These are phyloP conservation scores for Fusarium phyllophilum DNA, from an alignment of 2,329 filamentous ascomycete species.

Conservation along the genomic window DNA sequence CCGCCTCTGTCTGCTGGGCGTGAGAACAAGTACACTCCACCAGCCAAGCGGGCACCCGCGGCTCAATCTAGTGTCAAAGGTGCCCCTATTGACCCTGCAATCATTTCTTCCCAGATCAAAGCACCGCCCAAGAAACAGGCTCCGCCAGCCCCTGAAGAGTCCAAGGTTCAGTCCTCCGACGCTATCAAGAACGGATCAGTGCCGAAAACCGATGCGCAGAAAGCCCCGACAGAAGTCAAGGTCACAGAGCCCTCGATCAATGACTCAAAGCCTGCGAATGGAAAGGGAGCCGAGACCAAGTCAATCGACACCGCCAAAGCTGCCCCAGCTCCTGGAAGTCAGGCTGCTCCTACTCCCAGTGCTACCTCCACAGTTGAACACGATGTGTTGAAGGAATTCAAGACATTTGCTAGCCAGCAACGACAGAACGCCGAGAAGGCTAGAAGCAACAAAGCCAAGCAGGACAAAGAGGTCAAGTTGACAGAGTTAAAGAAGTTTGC, in stretches of 20 bases:
- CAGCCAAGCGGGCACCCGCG: conserved; percentile 83
- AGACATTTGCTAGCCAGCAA: conserved; percentile 69
- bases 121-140: conserved; percentile 53
- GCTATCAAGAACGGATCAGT: conserved; percentile 45
- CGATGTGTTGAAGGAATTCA: conserved; percentile 72
- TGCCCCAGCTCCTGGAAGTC: conserved; percentile 51
- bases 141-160: conserved; percentile 39
- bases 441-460: conserved; percentile 67
- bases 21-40: conserved; percentile 86
- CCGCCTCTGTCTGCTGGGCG: conserved; percentile 67
- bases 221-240: conserved; percentile 45
- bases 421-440: conserved; percentile 66
- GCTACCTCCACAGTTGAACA: conserved; percentile 70
- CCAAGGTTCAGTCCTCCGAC: conserved; percentile 41
- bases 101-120: conserved; percentile 86
- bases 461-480: conserved; percentile 90
- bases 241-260: conserved; percentile 27
- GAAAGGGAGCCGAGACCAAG: conserved; percentile 47
- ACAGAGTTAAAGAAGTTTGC: conserved; percentile 97
- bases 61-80: conserved; percentile 78
- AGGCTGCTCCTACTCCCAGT: conserved; percentile 58
- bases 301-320: conserved; percentile 40
- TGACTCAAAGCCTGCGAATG: conserved; percentile 48
- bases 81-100: conserved; percentile 85
- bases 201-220: conserved; percentile 44